Evolutionary conservation across 257 asterid genomes (phyloP).

Genomic region (Euphrasia confusa): DNA sequence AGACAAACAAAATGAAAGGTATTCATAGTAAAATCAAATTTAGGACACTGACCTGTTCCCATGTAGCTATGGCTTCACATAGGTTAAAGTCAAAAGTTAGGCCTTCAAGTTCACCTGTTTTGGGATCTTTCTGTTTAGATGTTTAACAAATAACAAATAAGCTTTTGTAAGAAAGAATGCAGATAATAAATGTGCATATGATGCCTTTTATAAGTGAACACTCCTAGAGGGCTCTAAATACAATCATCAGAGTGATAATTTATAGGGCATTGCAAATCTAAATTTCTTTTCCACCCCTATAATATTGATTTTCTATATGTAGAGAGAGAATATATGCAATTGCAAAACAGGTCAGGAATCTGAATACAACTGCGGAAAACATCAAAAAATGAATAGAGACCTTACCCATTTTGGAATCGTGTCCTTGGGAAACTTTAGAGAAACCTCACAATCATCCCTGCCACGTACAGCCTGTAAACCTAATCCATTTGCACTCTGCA

Average conservation of each 20-base stretch:
- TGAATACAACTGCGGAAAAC: neutral
- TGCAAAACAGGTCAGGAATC: constrained; percentile 3
- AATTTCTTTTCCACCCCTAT: neutral
- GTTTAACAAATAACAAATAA: constrained; percentile 24
- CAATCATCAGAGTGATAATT: too few relatives aligned
- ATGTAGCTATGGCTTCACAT: constrained; percentile 97
- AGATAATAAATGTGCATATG: neutral
- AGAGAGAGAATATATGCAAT: constrained; percentile 1
- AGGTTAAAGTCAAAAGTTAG: constrained; percentile 60
- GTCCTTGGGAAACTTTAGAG: constrained; percentile 61
- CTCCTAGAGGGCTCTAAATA: too few relatives aligned
- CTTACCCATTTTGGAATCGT: constrained; percentile 92
- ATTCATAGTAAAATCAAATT: constrained; percentile 8
- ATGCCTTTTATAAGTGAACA: neutral
- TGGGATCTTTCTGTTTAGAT: constrained; percentile 80
- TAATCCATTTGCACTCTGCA: constrained; percentile 93
- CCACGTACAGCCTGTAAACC: constrained; percentile 78
- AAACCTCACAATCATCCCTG: constrained; percentile 62
- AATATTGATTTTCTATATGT: constrained; percentile 8
- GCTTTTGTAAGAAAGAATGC: constrained; percentile 24
- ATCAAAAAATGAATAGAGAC: constrained; percentile 5
- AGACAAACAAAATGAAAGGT: neutral
- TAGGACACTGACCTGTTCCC: constrained; percentile 88
- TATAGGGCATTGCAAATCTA: neutral
- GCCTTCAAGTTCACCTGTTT: constrained; percentile 92